phyloP scores from a whole-genome alignment of 768 basidiomycete genomes.

The Suillus brevipes region DNA sequence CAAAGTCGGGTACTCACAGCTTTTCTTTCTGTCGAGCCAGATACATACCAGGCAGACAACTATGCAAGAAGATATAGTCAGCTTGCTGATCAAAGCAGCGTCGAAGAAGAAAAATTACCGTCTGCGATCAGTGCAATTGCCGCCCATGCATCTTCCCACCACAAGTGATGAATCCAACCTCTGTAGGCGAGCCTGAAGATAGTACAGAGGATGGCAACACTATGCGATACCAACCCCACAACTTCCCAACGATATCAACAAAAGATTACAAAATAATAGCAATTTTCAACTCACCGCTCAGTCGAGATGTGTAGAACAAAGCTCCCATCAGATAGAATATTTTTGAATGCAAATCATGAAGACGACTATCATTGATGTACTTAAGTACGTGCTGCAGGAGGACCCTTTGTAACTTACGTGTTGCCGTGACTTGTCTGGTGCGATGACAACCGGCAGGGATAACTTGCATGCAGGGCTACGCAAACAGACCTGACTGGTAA shows the following conservation, averaged over 20 bases:
- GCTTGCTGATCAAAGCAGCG: not conserved
- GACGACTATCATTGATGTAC: no score
- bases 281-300: not conserved
- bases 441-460: not conserved
- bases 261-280: not conserved
- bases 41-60: constrained; percentile 13
- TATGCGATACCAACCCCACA: constrained; percentile 16
- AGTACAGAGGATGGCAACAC: constrained; percentile 26
- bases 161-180: constrained; percentile 20
- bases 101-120: not conserved
- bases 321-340: not conserved
- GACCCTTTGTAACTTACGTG: not conserved
- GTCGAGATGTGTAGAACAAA: not conserved
- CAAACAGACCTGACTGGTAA: no score
- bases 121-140: constrained; percentile 23
- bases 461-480: not conserved
- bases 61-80: not conserved
- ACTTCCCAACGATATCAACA: constrained; percentile 13
- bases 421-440: not conserved
- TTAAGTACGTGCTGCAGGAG: not conserved
- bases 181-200: constrained; percentile 24
- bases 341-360: not conserved
- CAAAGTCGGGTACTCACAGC: constrained; percentile 8
- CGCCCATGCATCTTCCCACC: constrained; percentile 33
- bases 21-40: constrained; percentile 6